phyloP scores from a whole-genome alignment of 2,329 filamentous ascomycete genomes.

The Westerdykella aurantiaca region DNA sequence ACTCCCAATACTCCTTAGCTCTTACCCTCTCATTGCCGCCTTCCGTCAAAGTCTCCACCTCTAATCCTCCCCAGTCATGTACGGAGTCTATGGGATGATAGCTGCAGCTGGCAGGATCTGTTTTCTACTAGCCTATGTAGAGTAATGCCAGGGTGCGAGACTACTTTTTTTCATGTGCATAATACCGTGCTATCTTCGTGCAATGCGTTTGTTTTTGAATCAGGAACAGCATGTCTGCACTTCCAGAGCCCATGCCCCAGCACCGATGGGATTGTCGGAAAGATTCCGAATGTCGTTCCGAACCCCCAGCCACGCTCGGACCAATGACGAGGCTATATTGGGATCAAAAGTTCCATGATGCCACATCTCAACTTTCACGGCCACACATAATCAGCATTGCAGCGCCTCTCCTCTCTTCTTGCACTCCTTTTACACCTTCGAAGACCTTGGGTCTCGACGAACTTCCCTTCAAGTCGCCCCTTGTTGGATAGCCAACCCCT shows the following conservation, averaged over 20 bases:
- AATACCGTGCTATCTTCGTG: no score
- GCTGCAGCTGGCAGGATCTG: conserved; percentile 13
- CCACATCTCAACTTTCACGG: conserved; percentile 2
- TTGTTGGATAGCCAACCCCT: neutral
- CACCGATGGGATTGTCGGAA: no score
- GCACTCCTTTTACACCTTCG: neutral
- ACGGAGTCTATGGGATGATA: conserved; percentile 2
- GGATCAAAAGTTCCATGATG: conserved; percentile 1
- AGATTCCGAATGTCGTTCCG: no score
- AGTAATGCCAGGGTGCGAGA: conserved; percentile 11
- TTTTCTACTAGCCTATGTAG: conserved; percentile 14
- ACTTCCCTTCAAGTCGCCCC: neutral
- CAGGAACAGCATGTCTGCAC: no score
- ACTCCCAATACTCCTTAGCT: conserved; percentile 4
- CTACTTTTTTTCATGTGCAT: neutral
- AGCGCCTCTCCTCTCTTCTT: neutral
- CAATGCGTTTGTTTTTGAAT: no score
- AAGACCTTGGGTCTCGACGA: neutral
- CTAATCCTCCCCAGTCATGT: neutral
- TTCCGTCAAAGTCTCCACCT: neutral
- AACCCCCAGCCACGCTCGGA: neutral
- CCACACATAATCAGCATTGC: neutral
- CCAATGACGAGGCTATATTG: neutral
- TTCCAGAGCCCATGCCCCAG: no score
- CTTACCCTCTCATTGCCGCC: conserved; percentile 1